Evolutionary conservation across 108 stramenopile genomes (phyloP), one percentile per base, ranked within the genome.

Genomic region (Stephanodiscus triporus): DNA sequence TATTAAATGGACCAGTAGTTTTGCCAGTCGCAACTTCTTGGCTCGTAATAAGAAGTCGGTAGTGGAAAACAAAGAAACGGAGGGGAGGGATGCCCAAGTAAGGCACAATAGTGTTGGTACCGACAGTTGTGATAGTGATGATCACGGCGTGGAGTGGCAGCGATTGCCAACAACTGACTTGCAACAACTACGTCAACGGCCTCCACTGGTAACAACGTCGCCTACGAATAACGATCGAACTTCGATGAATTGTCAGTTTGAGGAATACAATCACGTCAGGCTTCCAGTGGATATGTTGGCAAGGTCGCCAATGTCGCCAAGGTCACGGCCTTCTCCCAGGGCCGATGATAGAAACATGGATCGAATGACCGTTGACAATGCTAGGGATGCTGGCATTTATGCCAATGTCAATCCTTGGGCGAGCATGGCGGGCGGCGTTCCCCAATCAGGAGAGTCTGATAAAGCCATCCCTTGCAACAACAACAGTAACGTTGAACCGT

Each of bases 371-470:
- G 24, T 16, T 56, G 55, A 1, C 8, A 38, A 34, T 59, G 5
- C 14, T 23, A 0, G n/a, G 1, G 14, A 37, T 38, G 58, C 22
- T 27, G 8, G 4, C 19, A 58, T 5, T 27, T 4, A 6, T 9
- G 23, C 55, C 4, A 26, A 57, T 32, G 56, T 17, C 29, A 59
- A 59, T 59, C 58, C 58, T 37, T 59, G 58, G 58, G 58, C 58
- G 38, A 23, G 27, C 55, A 24, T 9, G 13, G 1, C 58, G 6
- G 30, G 34, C 1, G 58, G 58, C 16, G 2, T n/a, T 22, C 19
- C 51, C 30, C 3, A 37, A 2, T 34, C n/a, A 19, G 36, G 34
- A 37, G 37, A 38, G 29, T 4, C 26, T 38, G 30, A 59, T 37
- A 19, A n/a, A 9, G 55, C 20, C 27, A 0, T 29, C 26, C 55